Conservation (phyloP, 331 rosid species). For the Rhamnella rubrinervis region DNA sequence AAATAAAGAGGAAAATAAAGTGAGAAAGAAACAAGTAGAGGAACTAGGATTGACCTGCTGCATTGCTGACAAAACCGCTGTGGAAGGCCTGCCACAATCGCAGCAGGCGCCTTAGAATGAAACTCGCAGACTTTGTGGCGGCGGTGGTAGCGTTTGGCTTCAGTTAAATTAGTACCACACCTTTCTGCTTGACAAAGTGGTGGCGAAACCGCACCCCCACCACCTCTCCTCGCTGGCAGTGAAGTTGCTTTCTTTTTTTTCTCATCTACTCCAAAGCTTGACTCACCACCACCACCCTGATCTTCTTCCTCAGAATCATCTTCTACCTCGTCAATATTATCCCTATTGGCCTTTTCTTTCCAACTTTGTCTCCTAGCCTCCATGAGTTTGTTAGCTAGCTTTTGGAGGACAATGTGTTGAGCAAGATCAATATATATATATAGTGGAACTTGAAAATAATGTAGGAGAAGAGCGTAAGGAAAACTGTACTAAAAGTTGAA, state of each 20-base stretch:
- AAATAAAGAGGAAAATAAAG: background rate
- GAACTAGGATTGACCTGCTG: constrained; percentile 68
- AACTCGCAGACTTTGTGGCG: constrained; percentile 95
- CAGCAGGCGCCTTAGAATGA: constrained; percentile 76
- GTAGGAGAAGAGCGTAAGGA: constrained; percentile 31
- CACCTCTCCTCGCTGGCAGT: constrained; percentile 30
- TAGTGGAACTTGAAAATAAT: constrained; percentile 7
- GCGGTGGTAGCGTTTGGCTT: constrained; percentile 73
- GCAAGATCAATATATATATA: background rate
- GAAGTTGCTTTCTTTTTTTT: constrained; percentile 39
- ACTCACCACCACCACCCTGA: constrained; percentile 11
- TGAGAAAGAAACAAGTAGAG: background rate
- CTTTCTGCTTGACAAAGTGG: constrained; percentile 72
- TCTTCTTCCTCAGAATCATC: constrained; percentile 71
- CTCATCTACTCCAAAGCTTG: constrained; percentile 32
- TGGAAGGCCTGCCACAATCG: constrained; percentile 57
- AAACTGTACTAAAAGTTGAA: constrained; percentile 30
- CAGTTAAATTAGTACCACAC: constrained; percentile 59
- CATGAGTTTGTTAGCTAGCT: constrained; percentile 24
- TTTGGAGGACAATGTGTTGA: no score
- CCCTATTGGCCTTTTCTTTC: constrained; percentile 40
- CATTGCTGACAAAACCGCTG: constrained; percentile 99
- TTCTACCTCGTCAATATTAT: constrained; percentile 42
- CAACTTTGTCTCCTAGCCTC: constrained; percentile 35
- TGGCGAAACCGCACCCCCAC: constrained; percentile 33